These are phyloP conservation scores for Penicillium rolfsii DNA, from an alignment of 2,329 filamentous ascomycete species.

Conservation along the genomic window DNA sequence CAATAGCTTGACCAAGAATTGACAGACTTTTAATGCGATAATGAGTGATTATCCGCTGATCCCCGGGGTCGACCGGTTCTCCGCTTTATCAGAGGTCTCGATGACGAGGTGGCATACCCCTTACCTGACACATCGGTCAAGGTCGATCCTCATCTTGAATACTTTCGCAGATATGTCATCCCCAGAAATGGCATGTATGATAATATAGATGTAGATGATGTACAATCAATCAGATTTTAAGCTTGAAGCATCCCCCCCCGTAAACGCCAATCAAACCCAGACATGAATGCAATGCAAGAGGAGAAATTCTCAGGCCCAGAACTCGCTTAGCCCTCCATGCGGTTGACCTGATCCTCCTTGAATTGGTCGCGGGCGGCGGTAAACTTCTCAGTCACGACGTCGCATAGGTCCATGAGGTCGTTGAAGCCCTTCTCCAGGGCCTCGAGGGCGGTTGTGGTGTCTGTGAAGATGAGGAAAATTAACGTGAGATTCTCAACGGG, in stretches of 20 bases:
- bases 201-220: neutral
- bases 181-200: neutral
- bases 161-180: neutral
- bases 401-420: slow-evolving; percentile 88
- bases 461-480: slow-evolving; percentile 49
- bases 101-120: neutral
- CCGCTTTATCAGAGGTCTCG: neutral
- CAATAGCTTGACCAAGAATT: neutral
- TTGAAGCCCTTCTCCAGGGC: slow-evolving; percentile 87
- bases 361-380: slow-evolving; percentile 68
- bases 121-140: neutral
- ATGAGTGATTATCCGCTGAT: neutral
- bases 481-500: neutral
- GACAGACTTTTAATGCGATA: neutral
- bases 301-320: neutral
- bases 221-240: neutral
- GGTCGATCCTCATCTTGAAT: neutral
- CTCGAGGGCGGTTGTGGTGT: slow-evolving; percentile 76
- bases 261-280: slow-evolving; percentile 3
- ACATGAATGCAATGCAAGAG: slow-evolving; percentile 9
- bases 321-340: slow-evolving; percentile 36
- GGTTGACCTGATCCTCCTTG: slow-evolving; percentile 42
- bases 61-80: neutral
- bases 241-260: neutral
- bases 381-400: slow-evolving; percentile 92